Conservation (phyloP, 169 alveolate genomes). For the Babesia ovis region DNA sequence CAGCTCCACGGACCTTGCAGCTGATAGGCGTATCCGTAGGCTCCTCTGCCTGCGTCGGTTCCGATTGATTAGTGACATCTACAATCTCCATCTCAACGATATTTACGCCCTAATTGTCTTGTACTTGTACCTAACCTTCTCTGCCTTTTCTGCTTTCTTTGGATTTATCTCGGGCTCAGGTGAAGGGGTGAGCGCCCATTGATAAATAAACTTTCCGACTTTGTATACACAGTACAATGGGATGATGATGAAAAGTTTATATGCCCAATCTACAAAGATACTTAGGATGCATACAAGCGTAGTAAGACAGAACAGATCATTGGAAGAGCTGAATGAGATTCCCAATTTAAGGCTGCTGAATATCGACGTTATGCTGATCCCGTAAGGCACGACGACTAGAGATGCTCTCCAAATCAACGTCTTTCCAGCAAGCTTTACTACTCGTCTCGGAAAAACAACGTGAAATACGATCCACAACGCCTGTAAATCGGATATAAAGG, state of each 20-base stretch:
- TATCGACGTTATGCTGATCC: constrained; percentile 30
- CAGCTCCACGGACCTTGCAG: constrained; percentile 45
- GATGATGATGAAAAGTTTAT: constrained; percentile 38
- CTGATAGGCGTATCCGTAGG: constrained; percentile 1
- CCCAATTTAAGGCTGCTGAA: constrained; percentile 42
- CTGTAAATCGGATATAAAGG: constrained; percentile 1
- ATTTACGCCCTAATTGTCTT: constrained; percentile 30
- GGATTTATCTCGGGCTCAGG: constrained; percentile 30
- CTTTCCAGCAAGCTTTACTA: background rate
- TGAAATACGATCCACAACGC: constrained; percentile 15
- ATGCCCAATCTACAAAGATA: constrained; percentile 41
- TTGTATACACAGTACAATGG: constrained; percentile 58
- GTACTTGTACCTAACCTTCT: constrained; percentile 26
- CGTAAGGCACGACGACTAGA: constrained; percentile 31
- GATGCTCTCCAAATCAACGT: constrained; percentile 41
- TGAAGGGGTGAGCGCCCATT: constrained; percentile 63
- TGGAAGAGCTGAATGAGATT: constrained; percentile 50
- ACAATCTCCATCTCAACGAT: background rate
- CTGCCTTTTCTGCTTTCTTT: constrained; percentile 25
- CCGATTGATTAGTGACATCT: background rate
- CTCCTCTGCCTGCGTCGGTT: background rate
- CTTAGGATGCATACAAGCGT: constrained; percentile 35
- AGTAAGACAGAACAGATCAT: constrained; percentile 59
- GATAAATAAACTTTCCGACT: constrained; percentile 5
- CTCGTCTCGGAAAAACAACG: background rate